A percentile compares a stretch with the other conserved stretches of the same genome.
These are phyloP conservation scores for Larix kaempferi DNA, from an alignment of 75 land plant genomes.

Conservation along the genomic window DNA sequence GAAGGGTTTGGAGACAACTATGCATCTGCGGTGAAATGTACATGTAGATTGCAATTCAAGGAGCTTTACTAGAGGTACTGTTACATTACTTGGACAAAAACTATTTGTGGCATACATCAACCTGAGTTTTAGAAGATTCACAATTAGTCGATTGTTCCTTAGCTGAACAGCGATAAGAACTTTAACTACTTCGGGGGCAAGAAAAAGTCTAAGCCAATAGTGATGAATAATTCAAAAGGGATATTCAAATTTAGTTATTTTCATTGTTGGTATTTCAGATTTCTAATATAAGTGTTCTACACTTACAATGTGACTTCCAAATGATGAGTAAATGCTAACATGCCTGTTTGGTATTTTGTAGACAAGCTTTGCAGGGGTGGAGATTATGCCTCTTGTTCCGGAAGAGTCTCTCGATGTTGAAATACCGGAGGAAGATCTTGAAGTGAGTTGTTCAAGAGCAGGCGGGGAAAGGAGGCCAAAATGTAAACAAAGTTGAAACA, in stretches of 20 bases:
- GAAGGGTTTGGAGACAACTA: not conserved
- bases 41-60: not conserved
- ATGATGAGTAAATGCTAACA: not conserved
- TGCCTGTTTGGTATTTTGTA: slow-evolving; percentile 16
- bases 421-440: slow-evolving; percentile 90
- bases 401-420: slow-evolving; percentile 81
- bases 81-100: not conserved
- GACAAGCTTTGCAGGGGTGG: slow-evolving; percentile 99
- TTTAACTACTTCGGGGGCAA: not conserved
- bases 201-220: not conserved
- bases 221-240: not conserved
- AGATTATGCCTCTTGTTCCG: slow-evolving; percentile 93
- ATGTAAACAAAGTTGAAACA: slow-evolving; percentile 98
- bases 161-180: not conserved
- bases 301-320: not conserved
- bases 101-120: not conserved
- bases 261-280: not conserved
- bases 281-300: not conserved
- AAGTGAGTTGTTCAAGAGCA: slow-evolving; percentile 73
- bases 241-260: not conserved
- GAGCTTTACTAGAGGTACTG: not conserved
- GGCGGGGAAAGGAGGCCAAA: slow-evolving; percentile 99
- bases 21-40: not conserved
- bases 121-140: slow-evolving; percentile 2
- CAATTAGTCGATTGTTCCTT: not conserved